Conservation (phyloP, 2,329 filamentous ascomycete species). For the Alternaria viburni region DNA sequence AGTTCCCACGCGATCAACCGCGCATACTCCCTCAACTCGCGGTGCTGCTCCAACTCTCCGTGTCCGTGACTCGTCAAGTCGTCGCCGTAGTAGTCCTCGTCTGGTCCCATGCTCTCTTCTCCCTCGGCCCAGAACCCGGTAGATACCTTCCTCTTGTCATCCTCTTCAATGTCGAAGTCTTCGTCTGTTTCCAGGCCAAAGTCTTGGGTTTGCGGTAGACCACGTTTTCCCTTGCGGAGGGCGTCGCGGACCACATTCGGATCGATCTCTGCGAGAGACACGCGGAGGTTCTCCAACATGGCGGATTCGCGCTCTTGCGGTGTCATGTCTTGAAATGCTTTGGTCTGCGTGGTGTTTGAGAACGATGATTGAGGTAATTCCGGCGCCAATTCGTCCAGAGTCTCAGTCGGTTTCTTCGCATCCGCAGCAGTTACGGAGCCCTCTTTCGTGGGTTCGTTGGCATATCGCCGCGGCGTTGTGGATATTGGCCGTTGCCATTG, state of each 20-base stretch:
- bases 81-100: conserved; percentile 73
- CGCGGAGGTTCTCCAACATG: conserved; percentile 30
- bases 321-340: conserved; percentile 7
- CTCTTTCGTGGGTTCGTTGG: conserved; percentile 24
- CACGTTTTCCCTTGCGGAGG: conserved; percentile 30
- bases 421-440: conserved; percentile 13
- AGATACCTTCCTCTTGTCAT: conserved; percentile 18
- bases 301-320: conserved; percentile 20
- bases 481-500: conserved; percentile 46
- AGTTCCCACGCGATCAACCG: conserved; percentile 93
- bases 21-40: conserved; percentile 87
- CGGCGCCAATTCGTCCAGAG: conserved; percentile 7
- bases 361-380: background rate
- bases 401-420: conserved; percentile 11
- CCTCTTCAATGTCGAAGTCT: conserved; percentile 31
- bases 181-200: conserved; percentile 30
- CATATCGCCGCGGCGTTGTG: conserved; percentile 28
- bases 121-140: conserved; percentile 48
- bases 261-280: conserved; percentile 33
- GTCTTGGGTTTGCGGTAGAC: conserved; percentile 20
- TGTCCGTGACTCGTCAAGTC: conserved; percentile 86
- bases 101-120: conserved; percentile 60
- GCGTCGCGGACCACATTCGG: conserved; percentile 30
- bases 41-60: conserved; percentile 83
- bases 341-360: background rate